Base-by-base conservation (phyloP, 164 flowering plant species). In the Taxillus chinensis region DNA sequence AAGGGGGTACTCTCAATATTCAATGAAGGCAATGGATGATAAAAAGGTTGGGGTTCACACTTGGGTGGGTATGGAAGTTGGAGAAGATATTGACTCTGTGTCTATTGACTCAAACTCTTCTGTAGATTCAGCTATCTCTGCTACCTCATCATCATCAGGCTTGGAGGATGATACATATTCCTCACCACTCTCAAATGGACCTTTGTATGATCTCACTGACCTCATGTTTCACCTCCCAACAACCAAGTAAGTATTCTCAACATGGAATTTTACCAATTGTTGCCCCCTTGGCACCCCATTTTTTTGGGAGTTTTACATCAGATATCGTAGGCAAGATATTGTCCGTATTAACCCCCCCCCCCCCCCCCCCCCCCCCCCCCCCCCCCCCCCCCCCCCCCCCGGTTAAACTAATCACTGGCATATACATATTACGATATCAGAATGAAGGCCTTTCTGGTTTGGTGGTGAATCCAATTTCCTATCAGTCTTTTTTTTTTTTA, bases 181-280 rank as follows among this genome's bases (percentile, higher is more conserved):
- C 8, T 54, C 68, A 5, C 50, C 64, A 7, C 41, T 52, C 27
- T 57, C 75, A 11, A 68, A 67, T 43, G 98, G 92, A 7, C 92
- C 96, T 75, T 68, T 85, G 10, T 83, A 72, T 75, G 90, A 86
- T 65, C 62, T 91, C 48, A 80, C 93, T 3, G 88, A 78, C 43
- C 87, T 91, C 70, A 80, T 88, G 91, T 73, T 70, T 51, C 84
- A 82, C 41, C 90, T 91, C 97, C 97, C n/a, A 80, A 88, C 69
- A 88, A 85, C 92, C 88, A 51, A 51, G 17, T 51, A 63, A 83
- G 90, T 64, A 63, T 50, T 41, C 39, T 17, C n/a, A n/a, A n/a
- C n/a, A n/a, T n/a, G n/a, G n/a, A n/a, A n/a, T n/a, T n/a, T n/a
- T n/a, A n/a, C n/a, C n/a, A n/a, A n/a, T n/a, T n/a, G n/a, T n/a